phyloP scores from a whole-genome alignment of 1,284 basidiomycete species.

The Pseudozyma sp. region DNA sequence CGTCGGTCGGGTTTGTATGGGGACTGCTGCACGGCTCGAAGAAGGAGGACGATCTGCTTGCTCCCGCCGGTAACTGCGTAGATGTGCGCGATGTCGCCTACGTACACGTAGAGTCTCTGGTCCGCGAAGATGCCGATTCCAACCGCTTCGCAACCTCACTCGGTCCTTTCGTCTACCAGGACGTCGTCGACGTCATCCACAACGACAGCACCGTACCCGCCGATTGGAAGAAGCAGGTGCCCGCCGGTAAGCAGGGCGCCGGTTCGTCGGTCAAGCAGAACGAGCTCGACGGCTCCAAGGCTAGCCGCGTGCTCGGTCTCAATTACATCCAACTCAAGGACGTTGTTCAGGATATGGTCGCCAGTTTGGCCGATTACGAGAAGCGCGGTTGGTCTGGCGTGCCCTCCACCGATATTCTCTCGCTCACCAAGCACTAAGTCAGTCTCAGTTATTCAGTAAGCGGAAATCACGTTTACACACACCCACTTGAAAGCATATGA shows the following conservation, averaged over 20 bases:
- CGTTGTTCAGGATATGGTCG: conserved; percentile 51
- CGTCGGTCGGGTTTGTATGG: conserved; percentile 71
- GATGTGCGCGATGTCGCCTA: conserved; percentile 77
- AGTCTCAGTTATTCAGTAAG: neutral
- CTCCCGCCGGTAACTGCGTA: conserved; percentile 71
- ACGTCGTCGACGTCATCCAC: conserved; percentile 58
- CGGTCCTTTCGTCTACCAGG: conserved; percentile 44
- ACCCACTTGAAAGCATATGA: no score
- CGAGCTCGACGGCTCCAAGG: conserved; percentile 69
- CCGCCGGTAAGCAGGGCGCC: conserved; percentile 53
- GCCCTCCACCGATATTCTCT: conserved; percentile 35
- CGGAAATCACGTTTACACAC: no score
- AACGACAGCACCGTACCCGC: conserved; percentile 42
- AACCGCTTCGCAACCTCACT: conserved; percentile 72
- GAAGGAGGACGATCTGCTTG: conserved; percentile 60
- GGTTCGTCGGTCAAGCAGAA: conserved; percentile 52
- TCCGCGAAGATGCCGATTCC: conserved; percentile 74
- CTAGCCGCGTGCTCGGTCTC: conserved; percentile 71
- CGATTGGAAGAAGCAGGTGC: conserved; percentile 55
- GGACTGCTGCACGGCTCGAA: conserved; percentile 69
- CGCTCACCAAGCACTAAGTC: conserved; percentile 29
- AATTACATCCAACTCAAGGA: conserved; percentile 72
- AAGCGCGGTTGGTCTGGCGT: conserved; percentile 56
- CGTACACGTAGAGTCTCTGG: conserved; percentile 74
- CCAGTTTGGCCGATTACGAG: conserved; percentile 53